phyloP scores from a whole-genome alignment of 2,329 filamentous ascomycete species.

The Aureobasidium mangrovei region DNA sequence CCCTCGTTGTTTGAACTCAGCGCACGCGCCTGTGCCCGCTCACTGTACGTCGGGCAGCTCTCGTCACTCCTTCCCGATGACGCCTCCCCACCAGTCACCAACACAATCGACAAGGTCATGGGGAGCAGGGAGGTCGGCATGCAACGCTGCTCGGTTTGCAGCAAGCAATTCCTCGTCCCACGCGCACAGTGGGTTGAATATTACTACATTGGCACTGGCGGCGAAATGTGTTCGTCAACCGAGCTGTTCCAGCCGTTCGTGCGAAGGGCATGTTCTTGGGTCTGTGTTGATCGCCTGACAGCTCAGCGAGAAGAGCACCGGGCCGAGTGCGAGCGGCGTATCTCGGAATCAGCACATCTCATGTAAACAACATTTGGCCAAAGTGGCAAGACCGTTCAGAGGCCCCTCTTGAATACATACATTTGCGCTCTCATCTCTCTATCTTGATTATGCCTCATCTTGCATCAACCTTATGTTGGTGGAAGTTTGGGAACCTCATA shows the following conservation, averaged over 20 bases:
- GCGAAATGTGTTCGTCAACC: conserved; percentile 11
- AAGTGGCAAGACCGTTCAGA: background rate
- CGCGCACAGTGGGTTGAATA: conserved; percentile 31
- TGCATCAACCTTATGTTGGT: too few relatives aligned
- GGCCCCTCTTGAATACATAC: too few relatives aligned
- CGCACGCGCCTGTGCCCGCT: conserved; percentile 21
- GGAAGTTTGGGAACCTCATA: too few relatives aligned
- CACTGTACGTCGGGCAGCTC: conserved; percentile 22
- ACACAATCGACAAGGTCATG: conserved; percentile 19
- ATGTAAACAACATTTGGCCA: background rate
- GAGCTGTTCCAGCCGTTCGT: conserved; percentile 27
- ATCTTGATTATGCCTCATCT: too few relatives aligned
- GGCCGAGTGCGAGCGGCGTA: background rate
- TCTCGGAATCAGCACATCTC: background rate
- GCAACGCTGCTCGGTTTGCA: conserved; percentile 27
- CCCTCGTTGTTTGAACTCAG: conserved; percentile 31
- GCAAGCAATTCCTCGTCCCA: conserved; percentile 22
- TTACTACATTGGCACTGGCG: conserved; percentile 20
- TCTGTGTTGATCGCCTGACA: conserved; percentile 18
- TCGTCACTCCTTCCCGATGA: conserved; percentile 18
- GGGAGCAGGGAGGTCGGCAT: conserved; percentile 20
- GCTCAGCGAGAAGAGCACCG: conserved; percentile 1
- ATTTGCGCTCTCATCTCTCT: too few relatives aligned
- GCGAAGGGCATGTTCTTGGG: conserved; percentile 26
- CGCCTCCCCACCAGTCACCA: conserved; percentile 16